These are phyloP conservation scores for Flueggea neowawraea DNA, from an alignment of 441 rosid species.

Conservation along the genomic window DNA sequence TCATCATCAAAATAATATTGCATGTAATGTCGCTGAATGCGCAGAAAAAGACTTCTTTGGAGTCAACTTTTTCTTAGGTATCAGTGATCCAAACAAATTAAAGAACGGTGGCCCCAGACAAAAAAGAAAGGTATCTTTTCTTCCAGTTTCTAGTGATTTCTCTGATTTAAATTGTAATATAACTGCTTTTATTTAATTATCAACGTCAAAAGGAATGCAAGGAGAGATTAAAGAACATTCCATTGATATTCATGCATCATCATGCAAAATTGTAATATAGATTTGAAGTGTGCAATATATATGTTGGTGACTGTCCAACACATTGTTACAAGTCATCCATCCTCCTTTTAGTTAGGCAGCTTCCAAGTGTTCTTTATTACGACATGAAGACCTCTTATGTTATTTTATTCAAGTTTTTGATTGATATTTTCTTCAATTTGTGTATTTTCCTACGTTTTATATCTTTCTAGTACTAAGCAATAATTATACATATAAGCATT, in stretches of 20 bases:
- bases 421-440: too few species aligned
- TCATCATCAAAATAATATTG: constrained; percentile 28
- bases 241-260: not conserved
- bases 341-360: constrained; percentile 1
- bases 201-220: too few species aligned
- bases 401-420: not conserved
- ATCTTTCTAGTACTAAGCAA: too few species aligned
- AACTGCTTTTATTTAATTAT: too few species aligned
- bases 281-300: not conserved
- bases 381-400: not conserved
- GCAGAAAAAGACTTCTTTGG: constrained; percentile 29
- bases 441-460: too few species aligned
- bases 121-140: too few species aligned
- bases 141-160: too few species aligned
- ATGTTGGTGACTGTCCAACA: constrained; percentile 21
- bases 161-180: too few species aligned
- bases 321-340: constrained; percentile 1
- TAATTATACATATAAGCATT: too few species aligned
- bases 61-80: constrained; percentile 15
- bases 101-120: not conserved
- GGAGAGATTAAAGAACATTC: too few species aligned
- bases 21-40: constrained; percentile 33
- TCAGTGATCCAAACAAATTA: constrained; percentile 11
- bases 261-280: constrained; percentile 10
- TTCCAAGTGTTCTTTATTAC: not conserved